A percentile compares a stretch with the other conserved stretches of the same genome.
phyloP scores from a whole-genome alignment of 352 stramenopile genomes.

The Aphanomyces astaci region DNA sequence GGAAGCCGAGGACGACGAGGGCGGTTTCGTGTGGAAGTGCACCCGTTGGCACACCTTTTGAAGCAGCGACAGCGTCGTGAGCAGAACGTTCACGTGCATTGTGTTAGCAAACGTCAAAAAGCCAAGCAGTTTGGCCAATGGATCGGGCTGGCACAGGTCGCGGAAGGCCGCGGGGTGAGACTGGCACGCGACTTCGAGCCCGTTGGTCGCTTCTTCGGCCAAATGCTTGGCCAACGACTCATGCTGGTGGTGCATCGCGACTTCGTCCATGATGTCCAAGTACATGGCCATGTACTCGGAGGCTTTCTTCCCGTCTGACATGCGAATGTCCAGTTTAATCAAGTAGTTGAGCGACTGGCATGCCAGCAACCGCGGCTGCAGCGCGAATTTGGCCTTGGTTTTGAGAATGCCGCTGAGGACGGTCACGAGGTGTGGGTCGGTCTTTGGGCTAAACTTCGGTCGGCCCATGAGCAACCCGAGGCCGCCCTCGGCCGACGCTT shows the following conservation, averaged over 20 bases:
- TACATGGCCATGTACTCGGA: slow-evolving; percentile 49
- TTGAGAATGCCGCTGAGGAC: slow-evolving; percentile 51
- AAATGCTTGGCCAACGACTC: slow-evolving; percentile 17
- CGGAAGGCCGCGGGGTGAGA: slow-evolving; percentile 46
- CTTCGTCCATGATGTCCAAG: slow-evolving; percentile 26
- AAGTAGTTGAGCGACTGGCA: slow-evolving; percentile 82
- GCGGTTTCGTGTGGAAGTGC: background rate
- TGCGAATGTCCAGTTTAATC: slow-evolving; percentile 68
- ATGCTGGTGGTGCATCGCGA: slow-evolving; percentile 27
- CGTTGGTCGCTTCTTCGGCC: slow-evolving; percentile 73
- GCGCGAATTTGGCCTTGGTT: slow-evolving; percentile 30
- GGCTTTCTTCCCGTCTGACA: slow-evolving; percentile 42
- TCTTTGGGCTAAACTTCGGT: slow-evolving; percentile 26
- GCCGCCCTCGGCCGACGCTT: slow-evolving; percentile 60
- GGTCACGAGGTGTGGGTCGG: slow-evolving; percentile 50
- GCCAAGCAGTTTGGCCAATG: slow-evolving; percentile 47
- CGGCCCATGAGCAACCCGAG: slow-evolving; percentile 46
- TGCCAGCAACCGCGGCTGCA: slow-evolving; percentile 48
- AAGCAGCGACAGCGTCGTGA: slow-evolving; percentile 52
- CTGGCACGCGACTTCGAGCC: slow-evolving; percentile 55
- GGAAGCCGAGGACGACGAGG: background rate
- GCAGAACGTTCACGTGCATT: slow-evolving; percentile 58
- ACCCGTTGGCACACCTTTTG: slow-evolving; percentile 59
- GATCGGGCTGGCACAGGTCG: slow-evolving; percentile 34
- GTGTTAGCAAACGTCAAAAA: slow-evolving; percentile 36